Evolutionary conservation across 2,329 filamentous ascomycete species (phyloP).

Genomic region (Neonectria ditissima): DNA sequence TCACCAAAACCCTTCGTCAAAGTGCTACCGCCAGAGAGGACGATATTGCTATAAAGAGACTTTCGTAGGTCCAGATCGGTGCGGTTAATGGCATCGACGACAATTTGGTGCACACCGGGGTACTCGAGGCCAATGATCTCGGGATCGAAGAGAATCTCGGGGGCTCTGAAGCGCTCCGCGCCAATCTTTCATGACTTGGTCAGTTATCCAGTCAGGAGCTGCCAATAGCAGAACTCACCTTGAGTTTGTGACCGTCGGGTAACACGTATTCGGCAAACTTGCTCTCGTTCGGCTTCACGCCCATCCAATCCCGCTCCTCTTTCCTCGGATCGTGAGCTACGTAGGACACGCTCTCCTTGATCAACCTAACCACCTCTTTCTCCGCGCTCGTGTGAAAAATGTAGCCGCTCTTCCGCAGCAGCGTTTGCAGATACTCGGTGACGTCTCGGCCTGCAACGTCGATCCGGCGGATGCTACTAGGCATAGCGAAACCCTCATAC

Average conservation of each 20-base stretch:
- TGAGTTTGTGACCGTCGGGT: constrained; percentile 93
- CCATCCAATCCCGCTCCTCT: constrained; percentile 96
- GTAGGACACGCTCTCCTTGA: constrained; percentile 96
- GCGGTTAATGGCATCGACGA: constrained; percentile 93
- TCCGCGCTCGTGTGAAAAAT: constrained; percentile 98
- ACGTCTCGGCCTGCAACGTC: constrained; percentile 97
- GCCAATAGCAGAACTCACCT: constrained; percentile 64
- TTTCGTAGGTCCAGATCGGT: constrained; percentile 97
- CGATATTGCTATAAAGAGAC: constrained; percentile 94
- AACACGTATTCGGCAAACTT: constrained; percentile 89
- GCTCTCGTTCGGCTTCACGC: constrained; percentile 79
- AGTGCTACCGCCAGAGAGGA: constrained; percentile 94
- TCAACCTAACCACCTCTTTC: constrained; percentile 97
- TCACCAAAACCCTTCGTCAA: constrained; percentile 98
- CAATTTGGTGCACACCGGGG: constrained; percentile 96
- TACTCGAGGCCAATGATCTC: constrained; percentile 96
- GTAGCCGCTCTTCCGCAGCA: constrained; percentile 91
- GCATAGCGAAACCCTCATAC: constrained; percentile 97
- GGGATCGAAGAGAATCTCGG: constrained; percentile 97
- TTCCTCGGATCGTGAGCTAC: constrained; percentile 90
- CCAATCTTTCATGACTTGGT: constrained; percentile 72
- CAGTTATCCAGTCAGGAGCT: constrained; percentile 22
- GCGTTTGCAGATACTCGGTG: constrained; percentile 91
- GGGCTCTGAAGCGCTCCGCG: constrained; percentile 92
- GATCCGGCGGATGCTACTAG: constrained; percentile 93